These are phyloP conservation scores for Pleurotus salmoneostramineus DNA, from an alignment of 768 basidiomycete genomes.

Conservation along the genomic window DNA sequence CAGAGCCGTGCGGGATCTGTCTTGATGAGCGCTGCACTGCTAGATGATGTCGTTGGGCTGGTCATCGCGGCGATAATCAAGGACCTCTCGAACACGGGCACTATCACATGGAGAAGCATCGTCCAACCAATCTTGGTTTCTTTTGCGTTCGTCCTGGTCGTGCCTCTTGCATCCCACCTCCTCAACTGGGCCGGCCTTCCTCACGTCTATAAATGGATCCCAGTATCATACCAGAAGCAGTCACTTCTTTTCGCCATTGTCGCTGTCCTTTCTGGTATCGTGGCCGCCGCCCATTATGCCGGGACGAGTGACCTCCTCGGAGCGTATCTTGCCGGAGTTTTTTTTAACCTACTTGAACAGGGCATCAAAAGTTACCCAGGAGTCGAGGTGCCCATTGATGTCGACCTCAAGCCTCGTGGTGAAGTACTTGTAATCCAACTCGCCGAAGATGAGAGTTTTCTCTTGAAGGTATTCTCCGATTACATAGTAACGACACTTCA, in stretches of 20 bases:
- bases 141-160: slow-evolving; percentile 40
- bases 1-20: slow-evolving; percentile 52
- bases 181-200: slow-evolving; percentile 6
- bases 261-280: slow-evolving; percentile 34
- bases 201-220: no score
- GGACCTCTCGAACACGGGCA: slow-evolving; percentile 24
- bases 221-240: slow-evolving; percentile 9
- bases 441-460: slow-evolving; percentile 6
- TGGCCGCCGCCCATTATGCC: slow-evolving; percentile 45
- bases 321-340: slow-evolving; percentile 55
- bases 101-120: slow-evolving; percentile 30
- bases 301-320: slow-evolving; percentile 62
- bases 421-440: background rate
- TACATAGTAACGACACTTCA: slow-evolving; percentile 34
- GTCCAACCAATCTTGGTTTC: slow-evolving; percentile 55
- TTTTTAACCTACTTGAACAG: slow-evolving; percentile 27
- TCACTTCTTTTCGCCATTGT: slow-evolving; percentile 34
- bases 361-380: background rate
- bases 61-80: slow-evolving; percentile 54
- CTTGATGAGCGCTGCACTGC: slow-evolving; percentile 56
- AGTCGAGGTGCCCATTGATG: no score
- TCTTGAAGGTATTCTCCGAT: slow-evolving; percentile 24
- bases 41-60: slow-evolving; percentile 64
- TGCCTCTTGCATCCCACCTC: slow-evolving; percentile 27
- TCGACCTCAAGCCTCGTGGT: background rate